Evolutionary conservation across 2,329 filamentous ascomycete species (phyloP), one percentile per base, ranked within the genome.

Genomic region (Ophiocordyceps robertsii): DNA sequence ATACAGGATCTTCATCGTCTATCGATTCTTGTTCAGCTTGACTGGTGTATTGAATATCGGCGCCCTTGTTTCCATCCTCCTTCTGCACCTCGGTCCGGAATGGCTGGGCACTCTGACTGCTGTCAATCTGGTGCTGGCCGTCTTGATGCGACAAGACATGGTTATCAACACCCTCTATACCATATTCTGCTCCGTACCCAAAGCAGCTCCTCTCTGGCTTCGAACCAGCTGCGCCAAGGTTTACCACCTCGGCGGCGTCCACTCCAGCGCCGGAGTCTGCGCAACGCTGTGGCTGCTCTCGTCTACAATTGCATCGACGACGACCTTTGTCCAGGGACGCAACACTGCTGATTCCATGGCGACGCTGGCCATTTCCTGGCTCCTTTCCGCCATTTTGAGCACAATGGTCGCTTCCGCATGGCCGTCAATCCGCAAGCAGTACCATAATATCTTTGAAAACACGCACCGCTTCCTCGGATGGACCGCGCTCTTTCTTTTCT

Each of bases 381-480:
- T 78, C 33, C 67, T 84, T 33, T 64, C 75, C 38, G 56, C 63
- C 2, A 64, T 85, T 40, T 67, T 84, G 49, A 51, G 74, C 43
- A 53, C 64, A 31, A 80, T 87, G 53, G 67, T 83, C 40, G 60
- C 65, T 37, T 73, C 77, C 40, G 79, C 84, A 2, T 72, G 80
- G 56, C 83, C 84, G 3, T 56, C 59, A 9, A 67, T 87, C 49
- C 76, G 84, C 19, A 66, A 68, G 49, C 70, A 66, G 37, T 67
- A 70, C 47, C 83, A 88, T 63, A 73, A 88, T 58, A 59, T 70
- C 44, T 88, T 86, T 55, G 84, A 88, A 62, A 61, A 73, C 38
- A 72, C 73, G 38, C 84, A 88, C 60, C 79, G 83, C 38, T 87
- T 83, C 57, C 72, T 72, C 5, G 83, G 82, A 13, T 88, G 83